Conservation (phyloP, 139 green algal species). For the Haematococcus lacustris region DNA sequence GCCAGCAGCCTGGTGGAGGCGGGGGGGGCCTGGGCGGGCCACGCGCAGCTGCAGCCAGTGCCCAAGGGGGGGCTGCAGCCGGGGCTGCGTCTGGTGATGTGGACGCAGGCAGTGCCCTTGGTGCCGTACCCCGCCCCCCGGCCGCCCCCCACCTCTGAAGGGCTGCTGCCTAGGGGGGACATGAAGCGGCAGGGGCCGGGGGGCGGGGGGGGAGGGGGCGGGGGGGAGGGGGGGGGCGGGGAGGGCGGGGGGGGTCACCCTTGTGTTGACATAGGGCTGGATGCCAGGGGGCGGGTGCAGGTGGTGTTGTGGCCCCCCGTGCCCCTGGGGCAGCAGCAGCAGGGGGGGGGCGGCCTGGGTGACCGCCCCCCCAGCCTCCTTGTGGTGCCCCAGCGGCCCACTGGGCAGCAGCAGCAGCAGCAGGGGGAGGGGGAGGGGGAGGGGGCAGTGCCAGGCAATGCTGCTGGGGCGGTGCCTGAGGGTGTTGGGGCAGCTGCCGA, state of each 20-base stretch:
- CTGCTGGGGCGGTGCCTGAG: background rate
- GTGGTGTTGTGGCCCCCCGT: background rate
- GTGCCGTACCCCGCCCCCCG: background rate
- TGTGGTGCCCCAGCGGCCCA: background rate
- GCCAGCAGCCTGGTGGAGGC: slow-evolving; percentile 12
- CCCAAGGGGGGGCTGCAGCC: slow-evolving; percentile 5
- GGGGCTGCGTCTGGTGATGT: slow-evolving; percentile 23
- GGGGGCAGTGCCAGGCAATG: background rate
- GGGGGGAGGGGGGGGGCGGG: background rate
- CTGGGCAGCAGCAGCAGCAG: background rate
- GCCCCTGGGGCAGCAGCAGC: background rate
- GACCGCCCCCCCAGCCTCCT: too few relatives aligned
- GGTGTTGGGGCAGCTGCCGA: background rate
- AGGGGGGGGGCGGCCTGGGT: too few relatives aligned
- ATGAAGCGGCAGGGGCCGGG: background rate
- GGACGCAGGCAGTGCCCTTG: slow-evolving; percentile 18
- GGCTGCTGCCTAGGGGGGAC: background rate
- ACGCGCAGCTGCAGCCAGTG: slow-evolving; percentile 11
- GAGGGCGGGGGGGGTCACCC: background rate
- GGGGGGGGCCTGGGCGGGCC: slow-evolving; percentile 13
- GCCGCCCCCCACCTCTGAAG: background rate
- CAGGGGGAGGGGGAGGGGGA: background rate
- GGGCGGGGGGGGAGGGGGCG: background rate
- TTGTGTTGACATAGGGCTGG: background rate
- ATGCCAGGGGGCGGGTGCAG: background rate